phyloP scores from a whole-genome alignment of 1,284 basidiomycete species.

The Naganishia liquefaciens region DNA sequence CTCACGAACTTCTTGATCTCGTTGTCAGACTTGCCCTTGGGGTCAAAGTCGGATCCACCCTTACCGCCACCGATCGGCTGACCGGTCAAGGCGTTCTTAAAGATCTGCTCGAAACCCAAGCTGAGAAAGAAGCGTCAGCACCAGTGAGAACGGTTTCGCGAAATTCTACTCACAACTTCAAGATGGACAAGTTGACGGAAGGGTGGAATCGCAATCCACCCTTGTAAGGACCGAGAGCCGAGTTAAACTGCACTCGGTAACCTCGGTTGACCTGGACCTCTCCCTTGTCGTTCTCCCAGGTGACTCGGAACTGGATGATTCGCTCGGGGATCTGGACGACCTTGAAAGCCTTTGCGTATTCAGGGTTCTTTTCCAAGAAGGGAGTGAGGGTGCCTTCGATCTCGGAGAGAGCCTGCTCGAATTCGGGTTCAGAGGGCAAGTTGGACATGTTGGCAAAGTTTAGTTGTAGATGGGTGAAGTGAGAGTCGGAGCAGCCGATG shows the following conservation, averaged over 20 bases:
- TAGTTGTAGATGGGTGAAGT: conserved; percentile 1
- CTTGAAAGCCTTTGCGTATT: conserved; percentile 70
- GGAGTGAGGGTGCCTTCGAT: conserved; percentile 63
- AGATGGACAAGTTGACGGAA: conserved; percentile 77
- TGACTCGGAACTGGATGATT: conserved; percentile 73
- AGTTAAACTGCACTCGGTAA: conserved; percentile 80
- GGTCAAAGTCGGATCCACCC: conserved; percentile 72
- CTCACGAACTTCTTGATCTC: conserved; percentile 71
- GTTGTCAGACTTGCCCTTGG: conserved; percentile 75
- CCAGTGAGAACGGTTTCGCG: too few species aligned
- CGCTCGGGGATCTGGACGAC: conserved; percentile 72
- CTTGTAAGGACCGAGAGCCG: conserved; percentile 79
- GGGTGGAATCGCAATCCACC: conserved; percentile 79
- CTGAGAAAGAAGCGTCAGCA: conserved; percentile 33
- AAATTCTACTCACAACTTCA: conserved; percentile 63
- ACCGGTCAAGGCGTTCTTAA: conserved; percentile 81
- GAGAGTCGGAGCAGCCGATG: background rate
- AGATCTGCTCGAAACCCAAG: conserved; percentile 78
- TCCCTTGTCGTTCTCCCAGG: conserved; percentile 76
- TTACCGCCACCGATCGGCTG: conserved; percentile 74
- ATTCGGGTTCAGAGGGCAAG: conserved; percentile 60
- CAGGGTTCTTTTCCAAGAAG: conserved; percentile 69
- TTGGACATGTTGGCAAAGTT: conserved; percentile 47
- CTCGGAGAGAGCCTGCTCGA: conserved; percentile 67
- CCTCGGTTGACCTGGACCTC: conserved; percentile 71